Evolutionary conservation across 2,329 filamentous ascomycete species (phyloP), one percentile per base, ranked within the genome.

Genomic region (Leptographium wingfieldii): DNA sequence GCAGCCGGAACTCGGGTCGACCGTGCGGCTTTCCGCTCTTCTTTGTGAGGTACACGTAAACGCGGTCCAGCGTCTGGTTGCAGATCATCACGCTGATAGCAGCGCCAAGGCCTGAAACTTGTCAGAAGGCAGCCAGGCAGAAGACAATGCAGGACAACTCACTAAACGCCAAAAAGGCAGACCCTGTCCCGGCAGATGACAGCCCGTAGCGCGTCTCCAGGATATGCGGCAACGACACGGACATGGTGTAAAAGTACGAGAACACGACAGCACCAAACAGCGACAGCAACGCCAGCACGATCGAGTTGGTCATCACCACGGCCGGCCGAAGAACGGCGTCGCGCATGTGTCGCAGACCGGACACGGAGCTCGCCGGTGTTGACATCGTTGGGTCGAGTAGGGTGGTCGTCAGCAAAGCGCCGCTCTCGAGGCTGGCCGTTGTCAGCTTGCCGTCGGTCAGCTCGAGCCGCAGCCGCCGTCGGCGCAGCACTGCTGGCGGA

Each of bases 121-220:
- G 2, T 19, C 1, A 61, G 68, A 57, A 68, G 38, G 66, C 38
- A 55, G 66, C 38, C 40, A 60, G 27, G 38, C 49, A 27, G n/a
- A 25, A 35, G 61, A 43, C 35, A 22, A 31, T 3, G 1, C 11
- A 11, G 33, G 40, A 19, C 5, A 2, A 66, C 74, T 69, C 65
- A 76, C 81, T 84, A 60, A 84, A 84, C 2, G 69, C 68, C 25
- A 85, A 70, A 63, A 84, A 83, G 0, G 78, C 72, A 0, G 73
- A 71, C 2, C 83, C 84, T 0, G 76, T 78, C 38, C 73, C 69
- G 0, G 80, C 74, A 0, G 82, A 76, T 0, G 77, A 75, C 43
- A 82, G 73, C 11, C 71, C 68, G 64, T 83, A 83, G 1, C 73
- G 63, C 1, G 73, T 69, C 63, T 76, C 68, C 52, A 82, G 70